Conservation (phyloP, 768 basidiomycete genomes). For the Mycena metata region DNA sequence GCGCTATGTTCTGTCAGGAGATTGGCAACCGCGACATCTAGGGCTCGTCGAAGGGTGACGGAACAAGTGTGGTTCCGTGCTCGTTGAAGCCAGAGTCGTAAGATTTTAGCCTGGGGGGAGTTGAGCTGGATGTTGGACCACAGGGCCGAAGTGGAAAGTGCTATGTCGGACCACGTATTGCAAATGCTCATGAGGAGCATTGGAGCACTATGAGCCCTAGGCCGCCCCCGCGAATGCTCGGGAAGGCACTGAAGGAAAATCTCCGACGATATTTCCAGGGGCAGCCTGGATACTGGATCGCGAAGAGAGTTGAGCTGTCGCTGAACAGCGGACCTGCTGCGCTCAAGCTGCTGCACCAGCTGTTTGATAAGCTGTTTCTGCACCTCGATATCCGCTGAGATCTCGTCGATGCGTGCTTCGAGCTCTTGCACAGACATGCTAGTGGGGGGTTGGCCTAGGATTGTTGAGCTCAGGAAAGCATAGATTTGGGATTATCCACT, state of each 20-base stretch:
- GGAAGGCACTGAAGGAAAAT: constrained; percentile 17
- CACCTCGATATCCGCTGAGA: background rate
- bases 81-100: constrained; percentile 1
- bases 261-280: constrained; percentile 15
- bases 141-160: constrained; percentile 3
- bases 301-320: constrained; percentile 8
- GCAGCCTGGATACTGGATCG: constrained; percentile 13
- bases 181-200: constrained; percentile 17
- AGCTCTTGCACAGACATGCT: background rate
- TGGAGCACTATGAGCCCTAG: background rate
- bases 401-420: background rate
- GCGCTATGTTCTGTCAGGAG: background rate
- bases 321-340: background rate
- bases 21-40: background rate
- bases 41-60: background rate
- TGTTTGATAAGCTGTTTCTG: background rate
- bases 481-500: too few species aligned
- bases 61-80: background rate
- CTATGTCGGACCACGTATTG: background rate
- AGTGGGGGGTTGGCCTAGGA: too few species aligned
- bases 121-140: constrained; percentile 1
- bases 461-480: too few species aligned
- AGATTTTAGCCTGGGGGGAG: background rate
- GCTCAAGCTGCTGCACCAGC: background rate
- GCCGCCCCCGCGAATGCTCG: background rate